Evolutionary conservation across 768 basidiomycete genomes (phyloP), one percentile per base, ranked within the genome.

Genomic region (Tephrocybe sp.): DNA sequence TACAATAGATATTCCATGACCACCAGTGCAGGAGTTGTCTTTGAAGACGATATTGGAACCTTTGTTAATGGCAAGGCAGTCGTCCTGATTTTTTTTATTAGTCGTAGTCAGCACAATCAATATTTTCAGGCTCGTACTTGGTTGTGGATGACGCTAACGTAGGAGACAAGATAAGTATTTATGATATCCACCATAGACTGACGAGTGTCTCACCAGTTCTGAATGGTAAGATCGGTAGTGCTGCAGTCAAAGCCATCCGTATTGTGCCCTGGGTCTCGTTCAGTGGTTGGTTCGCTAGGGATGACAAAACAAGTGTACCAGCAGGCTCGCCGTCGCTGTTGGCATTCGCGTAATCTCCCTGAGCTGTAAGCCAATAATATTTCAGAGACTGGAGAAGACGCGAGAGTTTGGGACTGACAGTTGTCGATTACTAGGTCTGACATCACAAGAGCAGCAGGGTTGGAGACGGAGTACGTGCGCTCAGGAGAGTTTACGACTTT

Each of bases 1-100:
- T 46, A 85, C 85, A 20, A 87, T 72, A 4, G 82, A 84, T 53
- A 85, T 79, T 23, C 86, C 85, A 43, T 89, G 85, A 3, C 86
- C 84, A 22, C 73, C 72, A 2, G 67, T 64, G 65, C 85, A 87
- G 19, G 66, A 68, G 61, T 85, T 84, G 20, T 76, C 61, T 48
- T 67, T 66, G 67, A 86, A 72, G 20, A 67, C 34, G 39, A 80
- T 77, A 54, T 76, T 77, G 5, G 66, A 52, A 4, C 73, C 74
- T 46, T 61, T 66, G 52, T 73, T 73, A 46, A 75, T 72, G 16
- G 85, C 82, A 20, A 87, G 66, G 60, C 84, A 87, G 57, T 87
- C 85, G 51, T 87, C 83, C 75, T 59, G 38, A 16, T 31, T 31
- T 16, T 14, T 13, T 13, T 13, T 2, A 44, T 51, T 5, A 50